These are phyloP conservation scores for Pestalotiopsis sp. DNA, from an alignment of 2,329 filamentous ascomycete genomes.

Conservation along the genomic window DNA sequence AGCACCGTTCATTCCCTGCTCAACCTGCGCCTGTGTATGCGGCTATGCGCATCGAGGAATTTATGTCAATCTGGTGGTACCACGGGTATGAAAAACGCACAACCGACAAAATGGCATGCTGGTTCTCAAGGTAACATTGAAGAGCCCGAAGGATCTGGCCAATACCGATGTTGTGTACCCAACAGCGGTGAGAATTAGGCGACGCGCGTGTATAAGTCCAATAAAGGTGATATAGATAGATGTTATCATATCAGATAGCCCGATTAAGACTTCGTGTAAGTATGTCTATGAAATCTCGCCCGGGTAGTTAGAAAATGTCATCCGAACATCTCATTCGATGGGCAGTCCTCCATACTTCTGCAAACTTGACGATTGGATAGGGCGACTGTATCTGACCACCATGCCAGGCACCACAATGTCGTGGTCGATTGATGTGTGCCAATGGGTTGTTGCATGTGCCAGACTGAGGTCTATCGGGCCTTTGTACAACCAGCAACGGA, in stretches of 20 bases:
- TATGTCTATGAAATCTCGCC: no score
- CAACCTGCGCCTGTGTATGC: not conserved
- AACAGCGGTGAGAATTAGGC: not conserved
- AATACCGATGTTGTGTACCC: not conserved
- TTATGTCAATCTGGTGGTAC: not conserved
- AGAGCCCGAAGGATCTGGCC: not conserved
- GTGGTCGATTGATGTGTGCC: not conserved
- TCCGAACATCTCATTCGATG: no score
- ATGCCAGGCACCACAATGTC: not conserved
- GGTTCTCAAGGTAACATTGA: not conserved
- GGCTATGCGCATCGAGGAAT: not conserved
- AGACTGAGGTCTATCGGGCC: not conserved
- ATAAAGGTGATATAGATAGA: not conserved
- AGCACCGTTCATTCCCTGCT: not conserved
- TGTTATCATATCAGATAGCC: no score
- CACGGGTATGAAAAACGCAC: not conserved
- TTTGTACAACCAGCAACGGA: not conserved
- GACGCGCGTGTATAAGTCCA: not conserved
- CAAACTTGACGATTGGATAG: no score
- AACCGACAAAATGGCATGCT: not conserved
- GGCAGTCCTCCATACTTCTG: no score
- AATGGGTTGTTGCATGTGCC: not conserved
- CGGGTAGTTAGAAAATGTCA: no score
- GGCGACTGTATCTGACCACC: not conserved
- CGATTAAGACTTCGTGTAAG: no score